Base-by-base conservation (phyloP, 306 rosid species). In the Gleditsia sinensis region DNA sequence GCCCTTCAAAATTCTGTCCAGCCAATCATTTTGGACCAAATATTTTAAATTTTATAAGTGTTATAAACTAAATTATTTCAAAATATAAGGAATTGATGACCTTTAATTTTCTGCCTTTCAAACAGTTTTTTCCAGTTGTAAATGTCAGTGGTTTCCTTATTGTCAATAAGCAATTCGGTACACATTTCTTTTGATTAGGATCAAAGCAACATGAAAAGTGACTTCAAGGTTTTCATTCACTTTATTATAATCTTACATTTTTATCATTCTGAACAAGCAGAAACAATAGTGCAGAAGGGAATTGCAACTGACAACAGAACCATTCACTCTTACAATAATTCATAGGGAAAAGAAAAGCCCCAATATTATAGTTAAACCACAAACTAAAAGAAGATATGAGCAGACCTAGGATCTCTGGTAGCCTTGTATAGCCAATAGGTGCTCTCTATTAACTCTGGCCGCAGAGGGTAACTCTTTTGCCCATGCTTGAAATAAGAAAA, bases 381-480 rank as follows among this genome's bases (percentile, higher is more conserved):
- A 74, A 77, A 55, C 46, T 54, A 28, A 78, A 73, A 81, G 75
- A 9, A 69, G 53, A 58, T 74, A 71, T 72, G 62, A 70, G 79
- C 85, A 84, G 49, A 94, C 98, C 93, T 91, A 63, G 96, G 88
- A 91, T 94, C 90, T 84, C 97, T 83, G 71, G 98, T 94, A 61
- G 98, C 98, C 79, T 94, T 94, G 83, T 89, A 94, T 63, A 94
- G 96, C 98, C 97, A 94, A 80, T 91, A 94, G 4, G 98, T 94
- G 92, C 98, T 94, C 87, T 94, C 98, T 43, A 94, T 91, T 78
- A 94, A 78, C 87, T 91, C 98, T 10, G 98, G 98, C 81, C 96
- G 91, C 69, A 94, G 72, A 0, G 98, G 98, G 71, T 94, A 94
- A 80, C 98, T 91, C 82, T 84, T 88, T 80, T 94, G 98, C 65